A percentile compares a stretch with the other conserved stretches of the same genome.
These are phyloP conservation scores for Ophiocordyceps unilateralis DNA, from an alignment of 2,329 filamentous ascomycete genomes.

Conservation along the genomic window DNA sequence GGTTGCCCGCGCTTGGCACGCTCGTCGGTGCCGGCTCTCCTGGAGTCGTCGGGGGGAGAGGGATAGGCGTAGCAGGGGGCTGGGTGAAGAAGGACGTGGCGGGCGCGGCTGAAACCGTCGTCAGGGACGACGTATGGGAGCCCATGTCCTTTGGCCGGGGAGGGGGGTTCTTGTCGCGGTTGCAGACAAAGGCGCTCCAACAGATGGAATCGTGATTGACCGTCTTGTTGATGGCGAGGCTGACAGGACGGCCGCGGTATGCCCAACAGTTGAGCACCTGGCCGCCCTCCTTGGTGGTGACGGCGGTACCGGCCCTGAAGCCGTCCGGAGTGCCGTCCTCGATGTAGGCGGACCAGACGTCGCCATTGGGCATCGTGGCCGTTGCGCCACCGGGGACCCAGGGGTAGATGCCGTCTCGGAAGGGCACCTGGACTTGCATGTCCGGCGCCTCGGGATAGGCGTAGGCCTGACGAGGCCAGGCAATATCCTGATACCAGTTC, in stretches of 20 bases:
- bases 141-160: conserved; percentile 18
- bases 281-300: conserved; percentile 21
- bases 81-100: conserved; percentile 15
- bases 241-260: conserved; percentile 22
- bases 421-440: conserved; percentile 21
- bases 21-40: conserved; percentile 14
- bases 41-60: conserved; percentile 8
- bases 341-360: conserved; percentile 24
- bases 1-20: conserved; percentile 11
- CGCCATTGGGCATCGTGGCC: conserved; percentile 19
- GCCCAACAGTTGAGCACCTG: conserved; percentile 23
- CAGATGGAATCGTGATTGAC: conserved; percentile 19
- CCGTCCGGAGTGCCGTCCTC: conserved; percentile 22
- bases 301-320: conserved; percentile 20
- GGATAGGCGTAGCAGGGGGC: conserved; percentile 9
- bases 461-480: conserved; percentile 17
- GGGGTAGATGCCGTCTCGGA: conserved; percentile 19
- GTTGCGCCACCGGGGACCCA: conserved; percentile 20
- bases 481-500: conserved; percentile 23
- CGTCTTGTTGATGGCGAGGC: conserved; percentile 20
- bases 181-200: conserved; percentile 24
- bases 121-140: conserved; percentile 16
- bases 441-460: conserved; percentile 18
- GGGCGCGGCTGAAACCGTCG: conserved; percentile 14
- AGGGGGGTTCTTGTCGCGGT: conserved; percentile 16